These are phyloP conservation scores for Fusarium chuoi DNA, from an alignment of 2,329 filamentous ascomycete species.

Conservation along the genomic window DNA sequence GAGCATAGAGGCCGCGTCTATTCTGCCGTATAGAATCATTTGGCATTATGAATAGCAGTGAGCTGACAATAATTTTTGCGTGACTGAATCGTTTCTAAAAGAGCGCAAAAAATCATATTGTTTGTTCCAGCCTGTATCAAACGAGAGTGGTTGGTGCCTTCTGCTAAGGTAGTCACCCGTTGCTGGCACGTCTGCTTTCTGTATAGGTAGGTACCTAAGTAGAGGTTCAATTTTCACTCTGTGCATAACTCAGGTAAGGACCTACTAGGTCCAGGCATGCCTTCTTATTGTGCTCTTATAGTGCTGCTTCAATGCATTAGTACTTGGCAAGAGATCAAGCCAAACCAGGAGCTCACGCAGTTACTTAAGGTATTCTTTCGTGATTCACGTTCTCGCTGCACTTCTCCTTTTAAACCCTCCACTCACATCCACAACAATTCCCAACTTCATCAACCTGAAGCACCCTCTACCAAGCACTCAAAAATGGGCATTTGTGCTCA, in stretches of 20 bases:
- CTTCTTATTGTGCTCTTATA: neutral
- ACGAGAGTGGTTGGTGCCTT: neutral
- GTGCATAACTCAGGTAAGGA: neutral
- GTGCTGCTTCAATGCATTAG: neutral
- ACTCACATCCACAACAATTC: neutral
- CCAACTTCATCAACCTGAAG: neutral
- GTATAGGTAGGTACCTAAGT: no score
- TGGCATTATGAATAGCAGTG: constrained; percentile 1
- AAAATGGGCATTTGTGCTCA: constrained; percentile 12
- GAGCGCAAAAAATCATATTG: no score
- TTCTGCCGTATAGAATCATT: neutral
- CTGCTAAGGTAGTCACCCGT: neutral
- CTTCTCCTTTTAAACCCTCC: neutral
- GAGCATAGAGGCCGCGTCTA: neutral
- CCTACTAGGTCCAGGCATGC: no score
- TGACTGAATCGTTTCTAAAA: neutral
- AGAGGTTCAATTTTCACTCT: neutral
- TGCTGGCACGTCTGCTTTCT: neutral
- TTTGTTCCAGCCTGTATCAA: neutral
- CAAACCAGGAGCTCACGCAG: neutral
- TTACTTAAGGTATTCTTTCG: neutral
- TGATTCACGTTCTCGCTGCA: neutral
- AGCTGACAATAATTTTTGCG: neutral
- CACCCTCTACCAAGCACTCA: neutral
- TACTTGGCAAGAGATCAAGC: neutral